Conservation (phyloP, 768 basidiomycete genomes). For the Pleurotus cornucopiae region DNA sequence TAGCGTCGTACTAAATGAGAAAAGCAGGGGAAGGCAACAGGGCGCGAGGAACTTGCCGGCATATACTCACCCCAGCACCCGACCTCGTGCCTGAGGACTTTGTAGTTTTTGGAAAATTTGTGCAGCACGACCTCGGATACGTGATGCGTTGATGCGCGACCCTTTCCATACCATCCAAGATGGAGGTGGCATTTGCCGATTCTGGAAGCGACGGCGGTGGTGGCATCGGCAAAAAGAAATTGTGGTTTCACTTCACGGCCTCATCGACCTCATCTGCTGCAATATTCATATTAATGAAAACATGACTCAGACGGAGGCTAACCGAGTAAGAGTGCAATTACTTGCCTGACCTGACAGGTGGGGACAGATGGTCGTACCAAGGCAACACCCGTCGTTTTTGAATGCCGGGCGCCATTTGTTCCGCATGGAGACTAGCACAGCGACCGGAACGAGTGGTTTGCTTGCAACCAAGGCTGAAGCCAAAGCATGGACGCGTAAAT, state of each 20-base stretch:
- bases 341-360: not conserved
- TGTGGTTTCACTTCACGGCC: too few species aligned
- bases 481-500: not conserved
- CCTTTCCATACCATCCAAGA: too few species aligned
- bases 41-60: constrained; percentile 7
- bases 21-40: constrained; percentile 4
- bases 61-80: not conserved
- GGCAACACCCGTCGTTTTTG: not conserved
- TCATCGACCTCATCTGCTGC: too few species aligned
- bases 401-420: too few species aligned
- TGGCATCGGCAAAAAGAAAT: too few species aligned
- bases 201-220: too few species aligned
- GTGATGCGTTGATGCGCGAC: not conserved
- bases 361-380: not conserved
- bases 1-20: constrained; percentile 6
- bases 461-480: not conserved
- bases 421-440: too few species aligned
- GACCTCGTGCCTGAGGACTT: constrained; percentile 5
- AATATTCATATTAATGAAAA: not conserved
- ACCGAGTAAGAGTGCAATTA: constrained; percentile 2
- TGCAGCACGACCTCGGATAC: not conserved
- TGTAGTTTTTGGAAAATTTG: not conserved
- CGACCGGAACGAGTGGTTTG: not conserved
- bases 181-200: too few species aligned
- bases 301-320: not conserved